phyloP scores from a whole-genome alignment of 495 filamentous ascomycete species.

The Usnea hakonensis region DNA sequence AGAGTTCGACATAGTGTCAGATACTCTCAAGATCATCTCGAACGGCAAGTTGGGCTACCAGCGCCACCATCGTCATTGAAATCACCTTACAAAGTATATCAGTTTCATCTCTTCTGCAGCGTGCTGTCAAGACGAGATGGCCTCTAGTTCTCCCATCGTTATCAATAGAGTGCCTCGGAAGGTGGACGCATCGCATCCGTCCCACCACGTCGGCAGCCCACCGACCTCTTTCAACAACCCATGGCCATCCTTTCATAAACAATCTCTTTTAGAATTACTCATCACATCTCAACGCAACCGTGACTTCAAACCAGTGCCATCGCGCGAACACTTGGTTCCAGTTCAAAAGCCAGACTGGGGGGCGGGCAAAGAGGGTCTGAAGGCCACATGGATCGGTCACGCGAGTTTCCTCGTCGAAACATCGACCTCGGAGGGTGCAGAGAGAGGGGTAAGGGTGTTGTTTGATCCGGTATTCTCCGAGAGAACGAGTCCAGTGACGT shows the following conservation, averaged over 20 bases:
- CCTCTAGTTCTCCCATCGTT: neutral
- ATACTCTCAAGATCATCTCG: too few species aligned
- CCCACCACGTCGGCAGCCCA: slow-evolving; percentile 18
- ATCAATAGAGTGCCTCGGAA: neutral
- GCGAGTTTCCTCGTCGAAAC: slow-evolving; percentile 43
- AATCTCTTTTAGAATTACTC: slow-evolving; percentile 25
- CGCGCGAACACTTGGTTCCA: slow-evolving; percentile 27
- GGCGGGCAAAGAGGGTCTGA: slow-evolving; percentile 23
- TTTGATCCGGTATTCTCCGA: slow-evolving; percentile 50
- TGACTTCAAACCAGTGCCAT: slow-evolving; percentile 34
- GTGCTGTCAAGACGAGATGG: neutral
- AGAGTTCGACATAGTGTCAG: too few species aligned
- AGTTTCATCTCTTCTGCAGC: too few species aligned
- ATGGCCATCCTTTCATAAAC: slow-evolving; percentile 42
- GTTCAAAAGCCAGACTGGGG: slow-evolving; percentile 33
- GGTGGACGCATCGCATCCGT: neutral
- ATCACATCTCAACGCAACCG: slow-evolving; percentile 18
- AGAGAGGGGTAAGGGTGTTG: slow-evolving; percentile 34
- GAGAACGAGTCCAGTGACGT: slow-evolving; percentile 39
- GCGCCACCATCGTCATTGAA: too few species aligned
- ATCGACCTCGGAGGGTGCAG: slow-evolving; percentile 21
- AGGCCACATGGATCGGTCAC: slow-evolving; percentile 48
- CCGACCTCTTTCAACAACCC: slow-evolving; percentile 44
- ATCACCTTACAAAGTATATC: too few species aligned
- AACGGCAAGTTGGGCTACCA: too few species aligned